Conservation (phyloP, 1,139 yeast genomes). For the Saccharomycopsis crataegensis region DNA sequence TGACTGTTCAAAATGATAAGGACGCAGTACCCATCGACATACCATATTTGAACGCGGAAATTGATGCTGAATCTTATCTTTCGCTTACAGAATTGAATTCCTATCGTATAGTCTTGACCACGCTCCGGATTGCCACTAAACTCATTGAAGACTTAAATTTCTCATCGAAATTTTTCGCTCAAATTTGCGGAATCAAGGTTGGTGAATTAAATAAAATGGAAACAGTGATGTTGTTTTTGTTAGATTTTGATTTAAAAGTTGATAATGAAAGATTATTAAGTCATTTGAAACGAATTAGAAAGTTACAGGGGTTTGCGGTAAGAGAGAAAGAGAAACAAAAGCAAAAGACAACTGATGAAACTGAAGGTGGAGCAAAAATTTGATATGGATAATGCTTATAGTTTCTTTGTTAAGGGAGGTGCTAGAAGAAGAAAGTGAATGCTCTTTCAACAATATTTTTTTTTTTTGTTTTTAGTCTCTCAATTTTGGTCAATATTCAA, state of each 20-base stretch:
- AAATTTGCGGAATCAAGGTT: constrained; percentile 43
- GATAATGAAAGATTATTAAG: constrained; percentile 4
- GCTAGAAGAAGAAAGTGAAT: too few relatives aligned
- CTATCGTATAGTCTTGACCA: constrained; percentile 43
- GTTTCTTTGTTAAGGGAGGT: too few relatives aligned
- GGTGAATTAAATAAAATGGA: constrained; percentile 41
- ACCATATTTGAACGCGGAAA: not conserved
- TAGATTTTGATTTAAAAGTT: constrained; percentile 18
- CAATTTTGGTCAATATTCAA: too few relatives aligned
- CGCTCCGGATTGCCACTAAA: constrained; percentile 44
- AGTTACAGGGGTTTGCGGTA: too few relatives aligned
- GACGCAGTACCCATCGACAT: not conserved
- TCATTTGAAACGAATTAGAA: constrained; percentile 2
- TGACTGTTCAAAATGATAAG: not conserved
- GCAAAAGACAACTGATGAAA: too few relatives aligned
- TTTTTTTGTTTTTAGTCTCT: too few relatives aligned
- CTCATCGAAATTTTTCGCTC: constrained; percentile 42
- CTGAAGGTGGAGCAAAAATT: too few relatives aligned
- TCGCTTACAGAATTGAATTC: constrained; percentile 36
- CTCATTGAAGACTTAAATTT: constrained; percentile 45
- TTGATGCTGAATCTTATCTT: constrained; percentile 19
- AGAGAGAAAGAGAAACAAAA: too few relatives aligned
- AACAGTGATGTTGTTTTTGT: constrained; percentile 36
- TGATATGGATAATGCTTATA: too few relatives aligned
- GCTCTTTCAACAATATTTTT: too few relatives aligned